A percentile compares a stretch with the other conserved stretches of the same genome.
Evolutionary conservation across 768 basidiomycete genomes (phyloP).

Genomic region (Suillus tomentosus): DNA sequence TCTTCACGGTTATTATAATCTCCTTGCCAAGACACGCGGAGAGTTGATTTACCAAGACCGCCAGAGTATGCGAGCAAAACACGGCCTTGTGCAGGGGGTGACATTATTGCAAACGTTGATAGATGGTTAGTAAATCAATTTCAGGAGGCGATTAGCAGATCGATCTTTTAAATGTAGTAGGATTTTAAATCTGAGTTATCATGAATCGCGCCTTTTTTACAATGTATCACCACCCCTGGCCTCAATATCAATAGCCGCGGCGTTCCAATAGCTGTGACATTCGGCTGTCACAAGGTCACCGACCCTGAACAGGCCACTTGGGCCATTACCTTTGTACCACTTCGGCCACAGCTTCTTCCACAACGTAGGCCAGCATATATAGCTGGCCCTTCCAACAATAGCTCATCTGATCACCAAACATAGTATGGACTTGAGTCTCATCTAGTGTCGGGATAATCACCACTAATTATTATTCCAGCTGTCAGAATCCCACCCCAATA

Average conservation of each 20-base stretch:
- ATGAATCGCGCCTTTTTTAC: too few relatives aligned
- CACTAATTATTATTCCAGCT: neutral
- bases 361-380: neutral
- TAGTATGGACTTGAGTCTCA: neutral
- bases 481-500: slow-evolving; percentile 6
- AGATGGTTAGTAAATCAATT: neutral
- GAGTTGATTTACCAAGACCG: slow-evolving; percentile 75
- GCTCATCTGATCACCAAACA: neutral
- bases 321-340: slow-evolving; percentile 1
- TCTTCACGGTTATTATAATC: slow-evolving; percentile 8
- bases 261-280: slow-evolving; percentile 2
- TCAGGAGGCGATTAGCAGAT: too few relatives aligned
- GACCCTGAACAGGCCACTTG: too few relatives aligned
- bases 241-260: neutral
- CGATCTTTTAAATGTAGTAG: too few relatives aligned
- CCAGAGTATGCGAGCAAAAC: slow-evolving; percentile 93
- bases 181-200: neutral
- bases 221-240: too few relatives aligned
- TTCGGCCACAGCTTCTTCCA: slow-evolving; percentile 2
- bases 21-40: neutral
- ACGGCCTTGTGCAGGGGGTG: neutral
- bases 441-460: neutral
- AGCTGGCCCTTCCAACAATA: too few relatives aligned
- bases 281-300: slow-evolving; percentile 6
- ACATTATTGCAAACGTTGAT: neutral